Base-by-base conservation (phyloP, 2,329 filamentous ascomycete genomes). In the Verticillium dahliae region DNA sequence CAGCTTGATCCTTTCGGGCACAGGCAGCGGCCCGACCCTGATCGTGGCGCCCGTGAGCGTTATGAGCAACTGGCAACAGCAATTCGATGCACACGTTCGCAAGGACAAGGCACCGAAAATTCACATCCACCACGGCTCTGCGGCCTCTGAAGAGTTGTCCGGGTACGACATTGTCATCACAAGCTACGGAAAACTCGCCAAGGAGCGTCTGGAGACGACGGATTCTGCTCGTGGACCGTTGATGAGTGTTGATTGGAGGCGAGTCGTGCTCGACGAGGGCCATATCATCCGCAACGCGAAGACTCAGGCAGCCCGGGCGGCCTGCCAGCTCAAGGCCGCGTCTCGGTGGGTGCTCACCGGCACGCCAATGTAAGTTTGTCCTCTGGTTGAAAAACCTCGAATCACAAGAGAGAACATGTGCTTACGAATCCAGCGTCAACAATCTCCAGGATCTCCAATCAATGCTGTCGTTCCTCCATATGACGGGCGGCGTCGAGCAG, bases 51-150 rank as follows among this genome's bases (percentile, higher is more conserved):
- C 92, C 0, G 83, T 96, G 6, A 89, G 88, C 59, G 91, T 96
- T 22, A 93, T 96, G 90, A 92, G 89, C 69, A 96, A 96, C 68
- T 97, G 92, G 92, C 86, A 85, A 67, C 86, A 89, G 60, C 92
- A 96, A 73, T 90, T 94, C 60, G 79, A 84, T 64, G 81, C 83
- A 41, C 92, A 97, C 69, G 83, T 94, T 56, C 82, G 85, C 41
- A 72, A 80, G 5, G 82, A 89, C n/a, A 76, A 85, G 61, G 75
- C 79, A 1, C 85, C 91, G 6, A 85, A 81, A 10, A 81, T 95
- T 4, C 80, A 92, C 67, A 86, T 88, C 37, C 95, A 94, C 70
- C 91, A 97, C 69, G 33, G 27, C 31, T 56, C 54, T 33, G 11
- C 54, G 9, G 5, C 15, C 27, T 34, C 54, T 2, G 15, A 9